Conservation (phyloP, 768 basidiomycete species). For the Naganishia vaughanmartiniae region DNA sequence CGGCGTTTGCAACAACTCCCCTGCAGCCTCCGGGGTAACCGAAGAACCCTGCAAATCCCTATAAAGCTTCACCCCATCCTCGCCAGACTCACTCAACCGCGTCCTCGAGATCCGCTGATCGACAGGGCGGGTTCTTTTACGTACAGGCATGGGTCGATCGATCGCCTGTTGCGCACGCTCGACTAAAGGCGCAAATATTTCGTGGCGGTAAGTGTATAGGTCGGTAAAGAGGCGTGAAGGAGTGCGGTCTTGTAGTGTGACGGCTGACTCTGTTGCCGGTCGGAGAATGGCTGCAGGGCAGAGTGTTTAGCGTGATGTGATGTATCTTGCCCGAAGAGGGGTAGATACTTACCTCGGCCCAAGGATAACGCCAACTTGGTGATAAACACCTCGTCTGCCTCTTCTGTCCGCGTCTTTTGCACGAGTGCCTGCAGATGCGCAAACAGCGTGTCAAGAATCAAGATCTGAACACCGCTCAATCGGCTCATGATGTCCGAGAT, state of each 20-base stretch:
- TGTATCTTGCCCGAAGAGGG: no score
- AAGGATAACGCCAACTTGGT: conserved; percentile 83
- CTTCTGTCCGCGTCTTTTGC: conserved; percentile 64
- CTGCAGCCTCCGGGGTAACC: background rate
- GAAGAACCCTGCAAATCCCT: conserved; percentile 42
- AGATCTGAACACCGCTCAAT: conserved; percentile 73
- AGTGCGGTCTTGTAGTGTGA: conserved; percentile 91
- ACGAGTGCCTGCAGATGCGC: conserved; percentile 73
- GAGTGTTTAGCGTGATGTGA: background rate
- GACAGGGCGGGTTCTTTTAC: conserved; percentile 81
- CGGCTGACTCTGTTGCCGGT: conserved; percentile 74
- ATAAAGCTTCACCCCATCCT: conserved; percentile 68
- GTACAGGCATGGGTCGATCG: conserved; percentile 73
- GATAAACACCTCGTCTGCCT: conserved; percentile 73
- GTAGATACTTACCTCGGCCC: conserved; percentile 81
- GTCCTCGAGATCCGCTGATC: conserved; percentile 84
- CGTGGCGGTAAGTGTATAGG: conserved; percentile 70
- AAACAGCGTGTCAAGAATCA: conserved; percentile 73
- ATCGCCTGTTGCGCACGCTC: conserved; percentile 81
- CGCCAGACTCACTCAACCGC: conserved; percentile 65
- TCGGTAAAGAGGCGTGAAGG: conserved; percentile 77
- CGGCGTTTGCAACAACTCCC: background rate
- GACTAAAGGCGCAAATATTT: conserved; percentile 75
- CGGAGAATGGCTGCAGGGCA: conserved; percentile 66
- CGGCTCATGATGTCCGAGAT: conserved; percentile 65